Evolutionary conservation across 1,139 yeast species (phyloP), one percentile per base, ranked within the genome.

Genomic region (Pichia sp.): DNA sequence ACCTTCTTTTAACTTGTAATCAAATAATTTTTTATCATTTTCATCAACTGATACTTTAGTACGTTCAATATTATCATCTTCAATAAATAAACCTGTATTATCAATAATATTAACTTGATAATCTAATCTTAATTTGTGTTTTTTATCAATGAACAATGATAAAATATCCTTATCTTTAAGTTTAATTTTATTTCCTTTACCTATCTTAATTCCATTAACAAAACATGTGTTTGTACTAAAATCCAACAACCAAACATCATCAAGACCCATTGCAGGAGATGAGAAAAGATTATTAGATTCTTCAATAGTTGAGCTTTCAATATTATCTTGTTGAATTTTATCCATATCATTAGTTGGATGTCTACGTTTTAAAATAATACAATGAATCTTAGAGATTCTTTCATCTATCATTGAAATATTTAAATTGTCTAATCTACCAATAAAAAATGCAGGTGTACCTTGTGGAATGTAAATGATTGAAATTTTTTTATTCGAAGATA

Each of bases 241-340:
- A 55, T 86, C 96, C 32, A 84, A 62, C 16, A 88, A 64, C 95
- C 95, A 87, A n/a, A 85, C 66, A 54, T 80, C 88, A 44, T 80
- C 86, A 4, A 75, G 62, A 45, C 75, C 73, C 55, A 56, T 57
- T 0, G 85, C 86, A 0, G 86, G 85, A 14, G 82, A 75, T 52
- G 78, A 84, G 52, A 66, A 74, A 9, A 78, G 70, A 31, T 80
- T 23, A 8, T 23, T 18, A 7, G 10, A 11, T 6, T 14, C 14
- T 14, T 20, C 11, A 19, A 2, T 11, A 19, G 38, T 15, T 2
- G 34, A 38, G 24, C 25, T 24, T 18, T 33, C 41, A 26, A 26
- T 22, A 5, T 28, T n/a, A n/a, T n/a, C n/a, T n/a, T n/a, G n/a
- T 22, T 14, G 21, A 19, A n/a, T 34, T 29, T 11, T 26, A 25